Evolutionary conservation across 306 rosid genomes (phyloP).

Genomic region (Gastrolobium bilobum): DNA sequence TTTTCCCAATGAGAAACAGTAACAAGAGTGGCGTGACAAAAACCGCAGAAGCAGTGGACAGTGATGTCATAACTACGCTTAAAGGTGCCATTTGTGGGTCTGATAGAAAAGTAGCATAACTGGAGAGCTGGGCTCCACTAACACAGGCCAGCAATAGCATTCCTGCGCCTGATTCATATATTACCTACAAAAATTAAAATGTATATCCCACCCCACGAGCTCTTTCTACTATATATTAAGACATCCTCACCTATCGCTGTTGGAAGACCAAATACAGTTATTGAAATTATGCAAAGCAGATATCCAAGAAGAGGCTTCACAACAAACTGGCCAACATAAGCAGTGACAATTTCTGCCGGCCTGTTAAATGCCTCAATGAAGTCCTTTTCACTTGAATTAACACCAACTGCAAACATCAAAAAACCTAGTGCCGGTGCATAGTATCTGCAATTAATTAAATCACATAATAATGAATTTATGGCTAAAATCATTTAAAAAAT

Average conservation of each 20-base stretch:
- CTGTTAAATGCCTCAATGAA: slow-evolving; percentile 85
- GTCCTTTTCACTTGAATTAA: slow-evolving; percentile 91
- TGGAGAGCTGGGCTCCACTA: slow-evolving; percentile 98
- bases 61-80: slow-evolving; percentile 94
- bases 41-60: slow-evolving; percentile 95
- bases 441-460: slow-evolving; percentile 65
- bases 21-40: slow-evolving; percentile 85
- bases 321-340: slow-evolving; percentile 84
- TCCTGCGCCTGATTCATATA: slow-evolving; percentile 82
- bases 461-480: slow-evolving; percentile 2
- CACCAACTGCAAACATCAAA: slow-evolving; percentile 98
- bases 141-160: slow-evolving; percentile 92
- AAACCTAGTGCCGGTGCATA: slow-evolving; percentile 97
- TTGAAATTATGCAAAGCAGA: slow-evolving; percentile 74
- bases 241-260: slow-evolving; percentile 75
- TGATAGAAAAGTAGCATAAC: slow-evolving; percentile 87
- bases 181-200: slow-evolving; percentile 52
- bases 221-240: slow-evolving; percentile 37
- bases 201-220: slow-evolving; percentile 24
- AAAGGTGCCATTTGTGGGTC: slow-evolving; percentile 92
- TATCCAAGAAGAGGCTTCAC: slow-evolving; percentile 94
- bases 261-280: slow-evolving; percentile 75
- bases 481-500: background rate
- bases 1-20: slow-evolving; percentile 90
- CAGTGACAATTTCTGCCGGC: slow-evolving; percentile 80